Conservation (phyloP, 1,139 yeast species). For the Blastobotrys petasosporus region DNA sequence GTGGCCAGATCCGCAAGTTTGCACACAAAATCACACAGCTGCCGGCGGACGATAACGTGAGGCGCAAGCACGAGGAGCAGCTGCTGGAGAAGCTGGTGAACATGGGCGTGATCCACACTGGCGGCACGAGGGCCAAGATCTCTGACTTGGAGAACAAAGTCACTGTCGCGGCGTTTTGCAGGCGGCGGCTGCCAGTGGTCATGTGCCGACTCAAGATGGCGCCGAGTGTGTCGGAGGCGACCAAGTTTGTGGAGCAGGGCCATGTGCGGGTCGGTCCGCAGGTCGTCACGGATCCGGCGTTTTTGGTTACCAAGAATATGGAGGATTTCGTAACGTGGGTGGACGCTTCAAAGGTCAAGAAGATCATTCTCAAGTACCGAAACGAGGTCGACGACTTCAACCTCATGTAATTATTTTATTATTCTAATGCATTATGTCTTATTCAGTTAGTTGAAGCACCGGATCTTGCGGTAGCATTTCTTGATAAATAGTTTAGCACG, state of each 20-base stretch:
- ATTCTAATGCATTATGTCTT: no score
- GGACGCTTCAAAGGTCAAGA: slow-evolving; percentile 86
- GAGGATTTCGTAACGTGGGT: slow-evolving; percentile 99
- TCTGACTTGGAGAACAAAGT: slow-evolving; percentile 87
- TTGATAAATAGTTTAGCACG: no score
- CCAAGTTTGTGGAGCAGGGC: slow-evolving; percentile 90
- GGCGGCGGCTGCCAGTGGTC: slow-evolving; percentile 89
- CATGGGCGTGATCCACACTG: slow-evolving; percentile 64
- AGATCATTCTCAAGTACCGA: slow-evolving; percentile 81
- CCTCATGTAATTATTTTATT: slow-evolving; percentile 22
- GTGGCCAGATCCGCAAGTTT: slow-evolving; percentile 83
- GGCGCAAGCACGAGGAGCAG: slow-evolving; percentile 82
- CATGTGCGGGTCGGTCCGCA: slow-evolving; percentile 97
- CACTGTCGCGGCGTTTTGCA: slow-evolving; percentile 85
- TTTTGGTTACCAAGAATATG: slow-evolving; percentile 76
- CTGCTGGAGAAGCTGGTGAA: slow-evolving; percentile 77
- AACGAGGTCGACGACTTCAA: slow-evolving; percentile 48
- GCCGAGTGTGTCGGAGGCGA: slow-evolving; percentile 80
- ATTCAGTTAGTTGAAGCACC: no score
- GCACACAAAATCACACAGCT: slow-evolving; percentile 81
- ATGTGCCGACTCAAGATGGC: slow-evolving; percentile 97
- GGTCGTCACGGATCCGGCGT: slow-evolving; percentile 92
- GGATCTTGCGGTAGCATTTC: no score
- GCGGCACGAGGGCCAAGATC: slow-evolving; percentile 76
- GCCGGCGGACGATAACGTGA: slow-evolving; percentile 77